A percentile compares a stretch with the other conserved stretches of the same genome.
These are phyloP conservation scores for Bacidia rubella DNA, from an alignment of 495 filamentous ascomycete genomes.

Conservation along the genomic window DNA sequence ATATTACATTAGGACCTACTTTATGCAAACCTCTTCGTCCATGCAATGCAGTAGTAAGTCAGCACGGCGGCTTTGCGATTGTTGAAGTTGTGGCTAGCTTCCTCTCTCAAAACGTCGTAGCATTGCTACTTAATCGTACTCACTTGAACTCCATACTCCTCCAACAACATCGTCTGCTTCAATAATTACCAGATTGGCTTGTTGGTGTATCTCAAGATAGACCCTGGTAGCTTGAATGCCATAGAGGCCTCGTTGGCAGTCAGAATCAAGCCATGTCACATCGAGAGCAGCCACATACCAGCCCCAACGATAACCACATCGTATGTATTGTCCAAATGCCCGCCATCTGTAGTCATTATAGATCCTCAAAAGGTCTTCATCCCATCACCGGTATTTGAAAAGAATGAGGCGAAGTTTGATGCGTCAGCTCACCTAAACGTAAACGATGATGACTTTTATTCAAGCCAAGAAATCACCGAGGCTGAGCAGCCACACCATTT, in stretches of 20 bases:
- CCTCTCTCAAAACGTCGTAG: neutral
- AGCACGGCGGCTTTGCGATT: too few species aligned
- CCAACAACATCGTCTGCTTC: conserved; percentile 21
- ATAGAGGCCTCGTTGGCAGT: conserved; percentile 10
- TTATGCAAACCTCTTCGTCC: too few species aligned
- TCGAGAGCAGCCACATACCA: conserved; percentile 7
- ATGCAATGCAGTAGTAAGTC: too few species aligned
- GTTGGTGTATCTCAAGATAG: conserved; percentile 22
- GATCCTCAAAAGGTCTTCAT: too few species aligned
- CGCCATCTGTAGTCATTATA: neutral
- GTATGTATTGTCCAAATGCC: neutral
- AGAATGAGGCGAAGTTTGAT: too few species aligned
- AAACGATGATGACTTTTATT: too few species aligned
- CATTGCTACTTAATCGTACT: neutral
- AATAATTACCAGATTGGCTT: conserved; percentile 16
- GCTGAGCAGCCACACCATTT: too few species aligned
- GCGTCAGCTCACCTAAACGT: too few species aligned
- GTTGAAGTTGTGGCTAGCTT: too few species aligned
- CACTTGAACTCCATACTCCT: conserved; percentile 24
- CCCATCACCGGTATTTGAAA: too few species aligned
- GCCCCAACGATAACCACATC: conserved; percentile 16
- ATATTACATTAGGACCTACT: too few species aligned
- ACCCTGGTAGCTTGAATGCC: conserved; percentile 24
- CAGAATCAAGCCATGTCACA: neutral
- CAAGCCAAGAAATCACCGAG: too few species aligned